A percentile compares a stretch with the other conserved stretches of the same genome.
These are phyloP conservation scores for Lepidium didymum DNA, from an alignment of 345 rosid species.

Conservation along the genomic window DNA sequence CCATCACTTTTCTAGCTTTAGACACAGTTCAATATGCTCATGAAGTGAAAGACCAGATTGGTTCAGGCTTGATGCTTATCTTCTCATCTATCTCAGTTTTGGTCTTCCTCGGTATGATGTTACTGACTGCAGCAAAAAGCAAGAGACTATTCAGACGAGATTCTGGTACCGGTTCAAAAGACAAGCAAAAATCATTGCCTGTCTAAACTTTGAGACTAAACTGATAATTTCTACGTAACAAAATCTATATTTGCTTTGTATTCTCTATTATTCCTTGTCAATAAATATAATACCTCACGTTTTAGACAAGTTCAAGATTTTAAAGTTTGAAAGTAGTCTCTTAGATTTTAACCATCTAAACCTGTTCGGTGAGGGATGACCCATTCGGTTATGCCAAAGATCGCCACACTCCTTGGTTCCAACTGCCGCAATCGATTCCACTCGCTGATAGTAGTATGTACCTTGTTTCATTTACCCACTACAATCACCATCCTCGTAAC, in stretches of 20 bases:
- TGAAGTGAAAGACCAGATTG: constrained; percentile 33
- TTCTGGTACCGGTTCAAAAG: constrained; percentile 22
- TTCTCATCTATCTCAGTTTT: constrained; percentile 41
- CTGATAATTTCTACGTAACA: neutral
- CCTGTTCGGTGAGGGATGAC: neutral
- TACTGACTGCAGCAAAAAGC: constrained; percentile 39
- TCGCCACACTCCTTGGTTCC: too few species aligned
- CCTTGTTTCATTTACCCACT: too few species aligned
- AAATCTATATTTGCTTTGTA: neutral
- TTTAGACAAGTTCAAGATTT: too few species aligned
- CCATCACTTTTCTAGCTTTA: constrained; percentile 49
- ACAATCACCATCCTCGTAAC: too few species aligned
- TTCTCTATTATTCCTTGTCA: neutral
- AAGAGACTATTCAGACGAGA: constrained; percentile 31
- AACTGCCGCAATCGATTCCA: too few species aligned
- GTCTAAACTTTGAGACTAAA: neutral
- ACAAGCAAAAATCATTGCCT: neutral
- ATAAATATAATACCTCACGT: too few species aligned
- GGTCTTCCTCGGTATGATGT: constrained; percentile 43
- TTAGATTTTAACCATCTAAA: too few species aligned
- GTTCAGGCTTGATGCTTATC: constrained; percentile 36
- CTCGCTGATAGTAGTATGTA: too few species aligned
- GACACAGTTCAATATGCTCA: constrained; percentile 48
- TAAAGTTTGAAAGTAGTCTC: too few species aligned
- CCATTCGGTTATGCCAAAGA: neutral